Percentiles rank a stretch among this genome's conserved stretches.
Evolutionary conservation across 2,329 filamentous ascomycete genomes (phyloP).

Genomic region (Talaromyces pinophilus): DNA sequence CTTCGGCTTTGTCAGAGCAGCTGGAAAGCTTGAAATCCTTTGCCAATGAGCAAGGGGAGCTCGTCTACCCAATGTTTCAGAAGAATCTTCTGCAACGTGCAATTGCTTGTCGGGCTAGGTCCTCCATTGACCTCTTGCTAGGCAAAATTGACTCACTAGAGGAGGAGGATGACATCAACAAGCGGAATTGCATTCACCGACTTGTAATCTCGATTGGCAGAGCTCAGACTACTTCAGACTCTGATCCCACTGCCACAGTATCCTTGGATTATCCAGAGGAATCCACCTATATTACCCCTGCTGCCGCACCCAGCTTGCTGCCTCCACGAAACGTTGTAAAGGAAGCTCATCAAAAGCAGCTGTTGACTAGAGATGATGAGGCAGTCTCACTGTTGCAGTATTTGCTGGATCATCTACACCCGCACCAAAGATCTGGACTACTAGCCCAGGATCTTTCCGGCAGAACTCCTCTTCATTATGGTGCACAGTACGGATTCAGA

Average conservation of each 20-base stretch:
- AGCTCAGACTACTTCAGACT: conserved; percentile 59
- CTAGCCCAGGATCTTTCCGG: conserved; percentile 74
- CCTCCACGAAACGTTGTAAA: conserved; percentile 64
- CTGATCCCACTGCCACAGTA: conserved; percentile 56
- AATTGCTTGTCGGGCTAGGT: conserved; percentile 71
- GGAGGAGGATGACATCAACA: conserved; percentile 89
- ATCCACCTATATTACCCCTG: conserved; percentile 76
- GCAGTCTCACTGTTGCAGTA: conserved; percentile 67
- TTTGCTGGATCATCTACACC: conserved; percentile 67
- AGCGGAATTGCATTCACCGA: conserved; percentile 88
- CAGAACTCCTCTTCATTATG: conserved; percentile 85
- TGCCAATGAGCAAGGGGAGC: conserved; percentile 59
- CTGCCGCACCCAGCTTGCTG: conserved; percentile 65
- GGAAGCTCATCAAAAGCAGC: conserved; percentile 62
- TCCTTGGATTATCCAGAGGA: conserved; percentile 55
- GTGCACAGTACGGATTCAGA: conserved; percentile 90
- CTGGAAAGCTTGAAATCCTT: conserved; percentile 61
- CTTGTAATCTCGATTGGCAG: conserved; percentile 90
- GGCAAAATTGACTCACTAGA: conserved; percentile 69
- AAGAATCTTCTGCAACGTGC: conserved; percentile 48
- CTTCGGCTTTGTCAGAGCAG: conserved; percentile 47
- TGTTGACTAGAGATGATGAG: conserved; percentile 70
- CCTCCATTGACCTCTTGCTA: conserved; percentile 72
- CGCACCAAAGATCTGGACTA: conserved; percentile 68
- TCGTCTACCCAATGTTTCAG: conserved; percentile 64